phyloP scores from a whole-genome alignment of 257 asterid genomes.

The Plantago ovata region DNA sequence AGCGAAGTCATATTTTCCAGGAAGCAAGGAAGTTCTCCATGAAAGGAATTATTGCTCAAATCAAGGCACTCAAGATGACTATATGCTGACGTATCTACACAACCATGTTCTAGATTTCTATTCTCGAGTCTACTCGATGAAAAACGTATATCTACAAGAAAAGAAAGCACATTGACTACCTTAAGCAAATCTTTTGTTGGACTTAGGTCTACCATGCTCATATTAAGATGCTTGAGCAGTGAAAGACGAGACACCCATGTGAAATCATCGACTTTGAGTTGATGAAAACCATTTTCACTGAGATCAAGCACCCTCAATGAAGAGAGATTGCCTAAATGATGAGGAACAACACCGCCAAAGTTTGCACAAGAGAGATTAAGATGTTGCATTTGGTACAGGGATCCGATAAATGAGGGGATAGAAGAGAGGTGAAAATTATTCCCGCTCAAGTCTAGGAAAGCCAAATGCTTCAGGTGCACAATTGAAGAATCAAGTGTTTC shows the following conservation, averaged over 20 bases:
- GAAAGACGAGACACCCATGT: too few species aligned
- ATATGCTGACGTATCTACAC: neutral
- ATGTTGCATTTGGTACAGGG: slow-evolving; percentile 4
- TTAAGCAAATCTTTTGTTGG: neutral
- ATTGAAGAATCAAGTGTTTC: neutral
- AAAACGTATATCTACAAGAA: neutral
- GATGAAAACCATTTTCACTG: too few species aligned
- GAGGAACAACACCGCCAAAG: slow-evolving; percentile 6
- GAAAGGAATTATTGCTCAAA: neutral
- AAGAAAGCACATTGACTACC: slow-evolving; percentile 9
- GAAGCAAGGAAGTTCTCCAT: too few species aligned
- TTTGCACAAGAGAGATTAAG: too few species aligned
- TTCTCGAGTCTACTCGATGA: neutral
- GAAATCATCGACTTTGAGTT: neutral
- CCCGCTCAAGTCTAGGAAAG: neutral
- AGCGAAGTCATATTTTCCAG: too few species aligned
- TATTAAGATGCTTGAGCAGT: neutral
- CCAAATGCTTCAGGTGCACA: neutral
- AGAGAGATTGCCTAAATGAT: slow-evolving; percentile 6
- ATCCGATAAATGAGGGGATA: slow-evolving; percentile 5
- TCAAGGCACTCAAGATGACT: neutral
- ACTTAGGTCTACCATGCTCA: neutral
- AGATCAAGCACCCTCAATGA: slow-evolving; percentile 1
- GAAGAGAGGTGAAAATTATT: neutral
- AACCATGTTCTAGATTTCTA: neutral